These are phyloP conservation scores for Suhomyces bribrorum DNA, from an alignment of 1,139 yeast genomes.

Conservation along the genomic window DNA sequence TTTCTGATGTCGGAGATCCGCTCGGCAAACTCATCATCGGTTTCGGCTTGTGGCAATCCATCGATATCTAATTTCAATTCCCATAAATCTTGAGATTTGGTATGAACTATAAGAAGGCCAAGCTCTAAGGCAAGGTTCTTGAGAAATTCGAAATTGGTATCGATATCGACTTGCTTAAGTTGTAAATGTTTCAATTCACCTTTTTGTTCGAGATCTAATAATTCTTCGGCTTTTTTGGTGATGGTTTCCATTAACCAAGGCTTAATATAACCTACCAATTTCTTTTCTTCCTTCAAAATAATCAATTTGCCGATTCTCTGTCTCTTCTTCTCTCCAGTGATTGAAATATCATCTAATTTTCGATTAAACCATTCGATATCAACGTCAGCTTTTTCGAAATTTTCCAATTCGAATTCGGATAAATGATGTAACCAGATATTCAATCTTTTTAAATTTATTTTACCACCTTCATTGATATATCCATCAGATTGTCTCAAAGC, in stretches of 20 bases:
- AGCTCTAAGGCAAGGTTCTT: slow-evolving; percentile 63
- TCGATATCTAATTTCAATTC: slow-evolving; percentile 68
- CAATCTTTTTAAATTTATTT: slow-evolving; percentile 71
- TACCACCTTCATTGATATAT: slow-evolving; percentile 81
- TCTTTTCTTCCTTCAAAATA: slow-evolving; percentile 72
- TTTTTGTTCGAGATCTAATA: slow-evolving; percentile 41
- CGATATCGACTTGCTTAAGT: slow-evolving; percentile 51
- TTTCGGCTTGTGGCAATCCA: slow-evolving; percentile 66
- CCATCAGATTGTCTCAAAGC: slow-evolving; percentile 76
- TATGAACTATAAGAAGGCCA: slow-evolving; percentile 67
- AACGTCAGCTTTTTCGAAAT: slow-evolving; percentile 76
- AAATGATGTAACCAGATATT: slow-evolving; percentile 71
- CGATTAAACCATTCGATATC: slow-evolving; percentile 92
- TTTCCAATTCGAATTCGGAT: slow-evolving; percentile 74
- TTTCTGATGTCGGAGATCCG: slow-evolving; percentile 46
- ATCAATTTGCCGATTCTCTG: slow-evolving; percentile 65
- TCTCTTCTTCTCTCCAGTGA: slow-evolving; percentile 69
- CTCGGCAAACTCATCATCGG: slow-evolving; percentile 60
- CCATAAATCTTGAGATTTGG: slow-evolving; percentile 54
- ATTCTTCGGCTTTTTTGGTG: slow-evolving; percentile 28
- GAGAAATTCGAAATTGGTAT: slow-evolving; percentile 56
- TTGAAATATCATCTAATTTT: slow-evolving; percentile 76
- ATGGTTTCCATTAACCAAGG: slow-evolving; percentile 64
- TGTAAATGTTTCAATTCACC: slow-evolving; percentile 49
- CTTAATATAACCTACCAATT: slow-evolving; percentile 57